A percentile compares a stretch with the other conserved stretches of the same genome.
Conservation (phyloP, 2,329 filamentous ascomycete genomes). For the Colletotrichum lini region DNA sequence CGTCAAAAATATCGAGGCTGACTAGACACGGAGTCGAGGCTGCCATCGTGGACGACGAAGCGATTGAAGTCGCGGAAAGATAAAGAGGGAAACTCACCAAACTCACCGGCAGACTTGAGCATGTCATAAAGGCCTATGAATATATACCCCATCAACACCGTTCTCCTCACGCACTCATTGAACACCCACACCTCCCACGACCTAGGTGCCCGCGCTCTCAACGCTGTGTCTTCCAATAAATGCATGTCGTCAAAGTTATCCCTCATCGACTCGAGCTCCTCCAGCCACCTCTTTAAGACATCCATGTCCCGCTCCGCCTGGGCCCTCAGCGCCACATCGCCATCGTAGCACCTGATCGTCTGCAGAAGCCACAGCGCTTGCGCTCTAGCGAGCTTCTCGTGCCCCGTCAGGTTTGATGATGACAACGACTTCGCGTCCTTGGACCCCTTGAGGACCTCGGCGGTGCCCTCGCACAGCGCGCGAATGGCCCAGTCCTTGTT, state of each 20-base stretch:
- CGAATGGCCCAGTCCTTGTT: slow-evolving; percentile 58
- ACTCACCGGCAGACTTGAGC: slow-evolving; percentile 47
- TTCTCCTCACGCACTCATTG: slow-evolving; percentile 58
- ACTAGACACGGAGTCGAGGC: background rate
- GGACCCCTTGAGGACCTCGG: slow-evolving; percentile 50
- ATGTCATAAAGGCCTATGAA: slow-evolving; percentile 53
- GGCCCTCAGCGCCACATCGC: slow-evolving; percentile 56
- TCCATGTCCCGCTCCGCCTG: slow-evolving; percentile 58
- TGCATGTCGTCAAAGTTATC: slow-evolving; percentile 53
- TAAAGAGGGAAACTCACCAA: slow-evolving; percentile 39
- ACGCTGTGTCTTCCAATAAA: slow-evolving; percentile 43
- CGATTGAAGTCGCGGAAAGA: background rate
- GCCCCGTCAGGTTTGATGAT: slow-evolving; percentile 44
- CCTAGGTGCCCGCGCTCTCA: slow-evolving; percentile 53
- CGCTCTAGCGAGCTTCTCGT: slow-evolving; percentile 59
- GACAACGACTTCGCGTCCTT: background rate
- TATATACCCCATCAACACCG: slow-evolving; percentile 51
- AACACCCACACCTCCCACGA: slow-evolving; percentile 64
- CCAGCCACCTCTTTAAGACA: slow-evolving; percentile 55
- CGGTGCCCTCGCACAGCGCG: slow-evolving; percentile 55
- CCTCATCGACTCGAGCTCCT: slow-evolving; percentile 51
- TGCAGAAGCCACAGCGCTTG: slow-evolving; percentile 60
- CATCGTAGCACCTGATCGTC: slow-evolving; percentile 60
- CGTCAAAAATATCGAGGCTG: background rate
- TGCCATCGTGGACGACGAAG: background rate